Percentiles rank a stretch among this genome's conserved stretches.
Conservation (phyloP, 2,329 filamentous ascomycete genomes). For the Esteya vermicola region DNA sequence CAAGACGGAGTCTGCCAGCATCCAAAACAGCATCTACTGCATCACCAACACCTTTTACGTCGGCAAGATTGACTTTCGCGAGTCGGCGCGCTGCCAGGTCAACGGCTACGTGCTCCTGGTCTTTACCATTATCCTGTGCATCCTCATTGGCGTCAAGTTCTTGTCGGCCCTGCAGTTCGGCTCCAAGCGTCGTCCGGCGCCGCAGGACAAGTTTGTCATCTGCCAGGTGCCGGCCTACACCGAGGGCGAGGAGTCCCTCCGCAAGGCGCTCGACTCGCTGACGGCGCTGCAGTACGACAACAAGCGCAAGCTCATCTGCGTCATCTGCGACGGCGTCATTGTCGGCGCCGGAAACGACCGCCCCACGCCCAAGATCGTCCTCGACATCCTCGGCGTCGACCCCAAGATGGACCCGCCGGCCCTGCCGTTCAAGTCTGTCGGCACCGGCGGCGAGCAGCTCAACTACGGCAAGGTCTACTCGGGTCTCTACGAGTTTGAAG, state of each 20-base stretch:
- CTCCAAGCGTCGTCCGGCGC: constrained; percentile 73
- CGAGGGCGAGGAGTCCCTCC: constrained; percentile 87
- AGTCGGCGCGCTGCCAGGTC: constrained; percentile 60
- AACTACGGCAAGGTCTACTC: constrained; percentile 99
- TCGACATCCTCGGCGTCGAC: constrained; percentile 94
- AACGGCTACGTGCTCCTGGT: constrained; percentile 84
- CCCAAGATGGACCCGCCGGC: constrained; percentile 93
- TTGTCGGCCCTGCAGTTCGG: constrained; percentile 85
- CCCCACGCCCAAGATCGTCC: constrained; percentile 91
- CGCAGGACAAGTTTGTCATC: constrained; percentile 97
- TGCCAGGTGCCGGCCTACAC: constrained; percentile 97
- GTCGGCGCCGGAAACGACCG: constrained; percentile 92
- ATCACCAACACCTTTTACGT: constrained; percentile 72
- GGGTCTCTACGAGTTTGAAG: constrained; percentile 92
- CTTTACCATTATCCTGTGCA: constrained; percentile 72
- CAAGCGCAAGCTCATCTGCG: constrained; percentile 90
- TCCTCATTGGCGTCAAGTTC: constrained; percentile 78
- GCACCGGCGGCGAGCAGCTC: constrained; percentile 75
- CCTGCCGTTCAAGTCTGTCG: constrained; percentile 86
- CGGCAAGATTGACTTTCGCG: constrained; percentile 74
- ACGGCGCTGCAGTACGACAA: constrained; percentile 95
- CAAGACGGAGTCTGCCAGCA: constrained; percentile 30
- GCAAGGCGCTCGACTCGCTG: constrained; percentile 86
- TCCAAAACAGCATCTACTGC: constrained; percentile 61
- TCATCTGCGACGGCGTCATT: constrained; percentile 95